Evolutionary conservation across 441 rosid species (phyloP).

Genomic region (Arabidopsis lyrata): DNA sequence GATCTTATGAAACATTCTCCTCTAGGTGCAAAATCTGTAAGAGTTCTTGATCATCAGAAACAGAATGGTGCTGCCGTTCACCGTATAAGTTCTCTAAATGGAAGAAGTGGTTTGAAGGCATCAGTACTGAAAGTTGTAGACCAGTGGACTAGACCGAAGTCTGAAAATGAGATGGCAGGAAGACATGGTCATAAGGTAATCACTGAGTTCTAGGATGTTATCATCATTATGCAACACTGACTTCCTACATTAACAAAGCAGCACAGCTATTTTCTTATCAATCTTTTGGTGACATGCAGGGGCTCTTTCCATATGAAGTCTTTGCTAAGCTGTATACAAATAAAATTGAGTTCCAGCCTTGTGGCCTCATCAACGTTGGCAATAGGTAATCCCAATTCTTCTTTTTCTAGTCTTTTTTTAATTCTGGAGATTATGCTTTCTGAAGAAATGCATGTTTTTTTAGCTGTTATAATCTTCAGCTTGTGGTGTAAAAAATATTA

Average conservation of each 20-base stretch:
- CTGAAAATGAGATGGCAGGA: conserved; percentile 54
- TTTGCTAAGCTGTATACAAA: conserved; percentile 77
- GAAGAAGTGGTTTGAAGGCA: conserved; percentile 65
- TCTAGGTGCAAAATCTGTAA: conserved; percentile 52
- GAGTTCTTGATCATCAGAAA: conserved; percentile 46
- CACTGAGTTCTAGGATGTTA: conserved; percentile 25
- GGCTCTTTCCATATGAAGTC: conserved; percentile 71
- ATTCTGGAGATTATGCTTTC: conserved; percentile 23
- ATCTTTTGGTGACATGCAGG: conserved; percentile 57
- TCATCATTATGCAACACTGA: conserved; percentile 18
- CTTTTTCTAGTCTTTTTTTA: background rate
- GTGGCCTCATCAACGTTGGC: conserved; percentile 90
- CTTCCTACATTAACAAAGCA: conserved; percentile 5
- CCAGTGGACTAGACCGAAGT: conserved; percentile 71
- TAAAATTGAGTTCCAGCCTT: conserved; percentile 75
- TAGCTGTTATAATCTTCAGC: conserved; percentile 27
- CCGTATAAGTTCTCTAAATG: conserved; percentile 46
- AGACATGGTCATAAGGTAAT: conserved; percentile 76
- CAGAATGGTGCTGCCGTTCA: conserved; percentile 44
- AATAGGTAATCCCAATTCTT: conserved; percentile 66
- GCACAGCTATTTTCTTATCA: conserved; percentile 24
- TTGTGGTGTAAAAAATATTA: conserved; percentile 13
- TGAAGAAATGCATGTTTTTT: conserved; percentile 10
- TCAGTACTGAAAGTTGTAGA: conserved; percentile 76
- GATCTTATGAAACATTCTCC: conserved; percentile 42